Percentiles rank a stretch among this genome's conserved stretches.
These are phyloP conservation scores for Manihot esculenta DNA, from an alignment of 441 rosid genomes.

Conservation along the genomic window DNA sequence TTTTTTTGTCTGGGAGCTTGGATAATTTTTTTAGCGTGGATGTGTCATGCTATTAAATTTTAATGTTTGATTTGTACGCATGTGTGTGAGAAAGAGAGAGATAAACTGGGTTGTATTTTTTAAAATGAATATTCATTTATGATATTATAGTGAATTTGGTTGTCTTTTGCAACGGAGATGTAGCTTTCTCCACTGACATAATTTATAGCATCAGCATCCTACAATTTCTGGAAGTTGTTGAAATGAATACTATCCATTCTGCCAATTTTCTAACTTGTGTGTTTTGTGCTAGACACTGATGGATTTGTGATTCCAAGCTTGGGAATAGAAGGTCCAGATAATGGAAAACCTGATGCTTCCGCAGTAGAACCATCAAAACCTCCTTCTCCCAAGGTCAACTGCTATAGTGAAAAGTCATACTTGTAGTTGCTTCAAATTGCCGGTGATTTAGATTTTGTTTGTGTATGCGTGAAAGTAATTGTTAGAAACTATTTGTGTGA, in stretches of 20 bases:
- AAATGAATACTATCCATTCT: background rate
- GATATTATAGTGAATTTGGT: background rate
- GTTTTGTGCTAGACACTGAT: slow-evolving; percentile 63
- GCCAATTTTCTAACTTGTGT: slow-evolving; percentile 1
- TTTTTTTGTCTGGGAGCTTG: too few relatives aligned
- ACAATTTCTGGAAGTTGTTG: slow-evolving; percentile 3
- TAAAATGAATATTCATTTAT: background rate
- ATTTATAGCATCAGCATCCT: background rate
- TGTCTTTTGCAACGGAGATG: background rate
- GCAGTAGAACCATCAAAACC: slow-evolving; percentile 46
- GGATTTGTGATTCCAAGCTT: slow-evolving; percentile 95
- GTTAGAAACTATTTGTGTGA: background rate
- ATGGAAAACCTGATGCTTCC: slow-evolving; percentile 35
- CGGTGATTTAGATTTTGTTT: background rate
- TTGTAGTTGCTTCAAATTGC: background rate
- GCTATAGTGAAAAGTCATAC: background rate
- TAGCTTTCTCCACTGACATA: background rate
- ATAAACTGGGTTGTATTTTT: background rate
- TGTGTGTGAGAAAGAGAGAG: background rate
- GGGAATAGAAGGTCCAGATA: slow-evolving; percentile 52
- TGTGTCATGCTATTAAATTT: background rate
- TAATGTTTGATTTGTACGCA: background rate
- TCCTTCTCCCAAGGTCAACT: slow-evolving; percentile 63
- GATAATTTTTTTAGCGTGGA: background rate
- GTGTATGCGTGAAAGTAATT: background rate